These are phyloP conservation scores for Prosopis cineraria DNA, from an alignment of 306 rosid genomes.

Conservation along the genomic window DNA sequence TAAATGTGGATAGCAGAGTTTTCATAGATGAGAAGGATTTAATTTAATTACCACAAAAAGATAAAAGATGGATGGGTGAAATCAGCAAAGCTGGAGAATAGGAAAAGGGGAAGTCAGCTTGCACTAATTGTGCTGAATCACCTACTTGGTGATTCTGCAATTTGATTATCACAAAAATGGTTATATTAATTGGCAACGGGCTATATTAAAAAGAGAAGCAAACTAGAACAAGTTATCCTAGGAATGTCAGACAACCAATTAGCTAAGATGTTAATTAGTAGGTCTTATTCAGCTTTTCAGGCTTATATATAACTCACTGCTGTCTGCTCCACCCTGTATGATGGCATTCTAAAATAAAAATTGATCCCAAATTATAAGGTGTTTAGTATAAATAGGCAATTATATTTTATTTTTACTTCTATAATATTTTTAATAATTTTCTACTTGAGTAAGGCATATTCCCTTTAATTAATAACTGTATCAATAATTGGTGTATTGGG, in stretches of 20 bases:
- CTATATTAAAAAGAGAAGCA: slow-evolving; percentile 4
- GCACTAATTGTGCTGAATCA: background rate
- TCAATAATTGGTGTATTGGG: too few relatives aligned
- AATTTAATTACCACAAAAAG: background rate
- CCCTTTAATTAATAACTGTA: too few relatives aligned
- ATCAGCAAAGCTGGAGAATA: background rate
- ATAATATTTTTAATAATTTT: too few relatives aligned
- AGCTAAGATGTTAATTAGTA: too few relatives aligned
- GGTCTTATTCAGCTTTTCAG: background rate
- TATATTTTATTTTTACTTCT: too few relatives aligned
- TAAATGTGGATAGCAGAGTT: background rate
- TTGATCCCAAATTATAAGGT: too few relatives aligned
- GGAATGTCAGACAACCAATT: too few relatives aligned
- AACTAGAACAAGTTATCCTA: background rate
- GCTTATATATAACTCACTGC: too few relatives aligned
- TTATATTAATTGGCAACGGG: background rate
- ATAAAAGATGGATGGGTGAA: background rate
- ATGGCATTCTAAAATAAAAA: too few relatives aligned
- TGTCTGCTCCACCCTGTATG: too few relatives aligned
- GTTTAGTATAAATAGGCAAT: too few relatives aligned
- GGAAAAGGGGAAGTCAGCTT: background rate
- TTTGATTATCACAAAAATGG: background rate
- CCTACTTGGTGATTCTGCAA: background rate
- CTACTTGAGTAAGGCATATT: too few relatives aligned
- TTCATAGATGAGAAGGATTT: background rate